A percentile compares a stretch with the other conserved stretches of the same genome.
phyloP scores from a whole-genome alignment of 1,284 basidiomycete species.

The Peniophora sp. region DNA sequence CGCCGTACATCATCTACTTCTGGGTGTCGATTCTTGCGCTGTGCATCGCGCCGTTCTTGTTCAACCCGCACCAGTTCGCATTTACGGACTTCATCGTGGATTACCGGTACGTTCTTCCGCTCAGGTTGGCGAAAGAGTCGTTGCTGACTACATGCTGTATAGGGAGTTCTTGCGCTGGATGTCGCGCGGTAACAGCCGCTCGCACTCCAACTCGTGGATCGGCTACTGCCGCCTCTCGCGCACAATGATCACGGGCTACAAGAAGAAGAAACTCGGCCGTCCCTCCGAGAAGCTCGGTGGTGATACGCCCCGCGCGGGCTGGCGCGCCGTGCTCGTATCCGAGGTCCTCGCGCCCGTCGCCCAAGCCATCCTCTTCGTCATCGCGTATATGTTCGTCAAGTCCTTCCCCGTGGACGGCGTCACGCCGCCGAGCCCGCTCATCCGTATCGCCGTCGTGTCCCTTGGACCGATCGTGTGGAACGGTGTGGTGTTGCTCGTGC shows the following conservation, averaged over 20 bases:
- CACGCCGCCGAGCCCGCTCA: slow-evolving; percentile 66
- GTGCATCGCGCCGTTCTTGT: slow-evolving; percentile 89
- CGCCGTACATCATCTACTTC: slow-evolving; percentile 90
- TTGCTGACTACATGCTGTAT: slow-evolving; percentile 10
- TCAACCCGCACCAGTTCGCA: slow-evolving; percentile 96
- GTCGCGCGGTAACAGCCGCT: slow-evolving; percentile 91
- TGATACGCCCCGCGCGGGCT: slow-evolving; percentile 85
- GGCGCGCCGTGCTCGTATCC: slow-evolving; percentile 82
- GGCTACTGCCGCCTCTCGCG: slow-evolving; percentile 92
- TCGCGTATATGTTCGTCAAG: slow-evolving; percentile 88
- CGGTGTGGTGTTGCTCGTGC: slow-evolving; percentile 74
- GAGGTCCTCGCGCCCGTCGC: slow-evolving; percentile 83
- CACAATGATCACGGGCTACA: slow-evolving; percentile 96
- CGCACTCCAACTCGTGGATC: slow-evolving; percentile 97
- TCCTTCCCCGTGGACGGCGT: slow-evolving; percentile 74
- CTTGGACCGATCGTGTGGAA: slow-evolving; percentile 96
- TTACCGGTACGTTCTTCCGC: slow-evolving; percentile 54
- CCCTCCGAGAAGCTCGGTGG: slow-evolving; percentile 92
- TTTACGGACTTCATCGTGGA: slow-evolving; percentile 94
- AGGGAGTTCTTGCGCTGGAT: slow-evolving; percentile 96
- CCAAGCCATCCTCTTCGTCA: slow-evolving; percentile 78
- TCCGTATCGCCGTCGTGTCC: slow-evolving; percentile 90
- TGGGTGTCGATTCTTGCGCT: slow-evolving; percentile 87
- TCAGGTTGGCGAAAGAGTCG: not conserved
- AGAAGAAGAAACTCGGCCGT: slow-evolving; percentile 90